phyloP scores from a whole-genome alignment of 345 rosid genomes.

The Erodium maritimum region DNA sequence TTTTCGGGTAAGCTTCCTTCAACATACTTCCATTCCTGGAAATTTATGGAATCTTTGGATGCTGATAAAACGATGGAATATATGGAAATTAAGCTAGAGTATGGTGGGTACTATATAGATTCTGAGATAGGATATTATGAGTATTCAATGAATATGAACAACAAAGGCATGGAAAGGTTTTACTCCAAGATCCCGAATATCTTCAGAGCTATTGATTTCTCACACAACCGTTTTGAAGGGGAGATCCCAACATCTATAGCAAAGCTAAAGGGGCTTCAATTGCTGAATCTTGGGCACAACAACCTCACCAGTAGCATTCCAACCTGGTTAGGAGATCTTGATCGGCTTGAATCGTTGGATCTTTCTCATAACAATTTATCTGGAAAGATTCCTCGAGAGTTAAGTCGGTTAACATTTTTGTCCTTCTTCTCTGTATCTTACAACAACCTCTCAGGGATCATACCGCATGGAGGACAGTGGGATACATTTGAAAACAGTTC shows the following conservation, averaged over 20 bases:
- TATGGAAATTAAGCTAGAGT: no score
- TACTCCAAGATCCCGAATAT: no score
- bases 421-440: neutral
- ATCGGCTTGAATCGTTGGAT: no score
- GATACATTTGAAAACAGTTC: no score
- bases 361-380: constrained; percentile 10
- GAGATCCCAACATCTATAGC: constrained; percentile 3
- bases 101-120: no score
- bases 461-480: no score
- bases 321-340: neutral
- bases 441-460: no score
- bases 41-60: neutral
- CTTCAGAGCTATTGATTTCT: neutral
- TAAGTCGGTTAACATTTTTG: neutral
- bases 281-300: constrained; percentile 11
- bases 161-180: no score
- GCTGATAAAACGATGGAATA: no score
- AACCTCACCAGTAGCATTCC: constrained; percentile 6
- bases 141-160: no score
- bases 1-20: neutral
- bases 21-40: no score
- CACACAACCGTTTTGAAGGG: constrained; percentile 1
- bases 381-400: constrained; percentile 10
- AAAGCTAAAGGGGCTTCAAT: neutral
- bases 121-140: no score